Evolutionary conservation across 139 green algal genomes (phyloP).

Genomic region (Chlorella sp.): DNA sequence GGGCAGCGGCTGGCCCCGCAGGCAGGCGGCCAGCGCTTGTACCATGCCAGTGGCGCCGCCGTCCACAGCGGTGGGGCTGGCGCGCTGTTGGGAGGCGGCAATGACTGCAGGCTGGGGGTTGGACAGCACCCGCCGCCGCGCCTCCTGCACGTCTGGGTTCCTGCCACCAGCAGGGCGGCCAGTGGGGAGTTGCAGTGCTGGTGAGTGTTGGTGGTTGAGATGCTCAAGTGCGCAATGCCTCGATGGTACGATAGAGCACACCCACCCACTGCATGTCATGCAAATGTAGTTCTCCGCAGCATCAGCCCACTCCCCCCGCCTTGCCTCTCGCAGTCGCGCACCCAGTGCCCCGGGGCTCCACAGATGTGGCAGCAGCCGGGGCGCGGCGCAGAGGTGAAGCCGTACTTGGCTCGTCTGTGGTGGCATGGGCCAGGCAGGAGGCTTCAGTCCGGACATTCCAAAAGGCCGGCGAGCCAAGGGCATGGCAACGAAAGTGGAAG

Average conservation of each 20-base stretch:
- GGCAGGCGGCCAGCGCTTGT: neutral
- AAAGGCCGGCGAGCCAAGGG: too few species aligned
- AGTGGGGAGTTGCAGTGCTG: too few species aligned
- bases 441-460: too few species aligned
- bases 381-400: neutral
- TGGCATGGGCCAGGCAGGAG: too few species aligned
- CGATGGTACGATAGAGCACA: too few species aligned
- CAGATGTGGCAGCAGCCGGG: constrained; percentile 14
- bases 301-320: neutral
- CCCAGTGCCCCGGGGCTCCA: constrained; percentile 1
- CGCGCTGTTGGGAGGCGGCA: neutral
- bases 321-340: neutral
- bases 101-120: neutral
- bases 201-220: too few species aligned
- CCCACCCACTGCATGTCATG: too few species aligned
- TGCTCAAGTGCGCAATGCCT: too few species aligned
- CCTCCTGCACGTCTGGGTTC: neutral
- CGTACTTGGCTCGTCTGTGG: constrained; percentile 14
- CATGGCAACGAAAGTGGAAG: neutral
- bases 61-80: neutral
- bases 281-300: too few species aligned
- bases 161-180: too few species aligned
- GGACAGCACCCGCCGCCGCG: neutral
- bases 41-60: neutral
- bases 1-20: constrained; percentile 9